Conservation (phyloP, 345 rosid genomes). For the Litchi chinensis region DNA sequence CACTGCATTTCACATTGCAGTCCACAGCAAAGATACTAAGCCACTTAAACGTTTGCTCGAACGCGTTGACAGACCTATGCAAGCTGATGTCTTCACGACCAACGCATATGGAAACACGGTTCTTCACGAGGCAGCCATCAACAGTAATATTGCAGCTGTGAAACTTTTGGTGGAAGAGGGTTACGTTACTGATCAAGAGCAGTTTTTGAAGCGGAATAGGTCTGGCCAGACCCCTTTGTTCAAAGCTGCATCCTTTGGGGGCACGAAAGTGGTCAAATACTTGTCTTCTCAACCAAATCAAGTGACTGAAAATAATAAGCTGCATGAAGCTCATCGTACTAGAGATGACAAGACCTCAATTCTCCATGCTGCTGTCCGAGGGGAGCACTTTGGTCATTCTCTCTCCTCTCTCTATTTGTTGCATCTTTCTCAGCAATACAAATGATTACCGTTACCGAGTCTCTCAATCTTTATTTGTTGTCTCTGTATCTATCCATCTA, state of each 20-base stretch:
- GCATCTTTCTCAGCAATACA: no score
- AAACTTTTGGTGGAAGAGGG: neutral
- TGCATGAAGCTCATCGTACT: neutral
- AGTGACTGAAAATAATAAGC: neutral
- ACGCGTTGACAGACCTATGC: no score
- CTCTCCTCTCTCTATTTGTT: neutral
- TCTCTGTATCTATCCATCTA: no score
- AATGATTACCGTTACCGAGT: no score
- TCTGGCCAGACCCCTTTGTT: neutral
- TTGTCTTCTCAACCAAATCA: neutral
- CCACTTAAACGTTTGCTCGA: neutral
- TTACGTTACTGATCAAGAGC: neutral
- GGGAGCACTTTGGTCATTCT: constrained; percentile 28
- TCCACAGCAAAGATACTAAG: neutral
- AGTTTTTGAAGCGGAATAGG: neutral
- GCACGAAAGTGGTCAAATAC: neutral
- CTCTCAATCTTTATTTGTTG: neutral
- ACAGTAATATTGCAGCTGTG: neutral
- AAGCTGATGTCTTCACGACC: neutral
- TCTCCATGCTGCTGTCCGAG: constrained; percentile 29
- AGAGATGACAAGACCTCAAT: neutral
- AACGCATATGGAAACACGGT: constrained; percentile 12
- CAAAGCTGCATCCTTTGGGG: neutral
- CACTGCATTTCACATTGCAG: neutral
- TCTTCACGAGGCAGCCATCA: constrained; percentile 21